Evolutionary conservation across 257 asterid species (phyloP).

Genomic region (Nyctanthes arbortristis): DNA sequence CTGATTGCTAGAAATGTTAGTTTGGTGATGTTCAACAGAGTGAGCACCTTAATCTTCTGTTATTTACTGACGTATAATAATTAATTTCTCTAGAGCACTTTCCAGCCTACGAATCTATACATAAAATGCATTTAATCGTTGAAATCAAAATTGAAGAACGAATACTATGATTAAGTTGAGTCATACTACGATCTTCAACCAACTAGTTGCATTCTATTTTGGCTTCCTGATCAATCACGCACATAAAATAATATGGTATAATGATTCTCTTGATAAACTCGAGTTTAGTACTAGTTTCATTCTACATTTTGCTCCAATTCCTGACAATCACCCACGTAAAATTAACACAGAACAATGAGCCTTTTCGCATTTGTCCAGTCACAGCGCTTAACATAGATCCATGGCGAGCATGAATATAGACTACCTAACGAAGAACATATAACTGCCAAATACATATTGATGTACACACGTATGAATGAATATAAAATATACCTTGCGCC

Average conservation of each 20-base stretch:
- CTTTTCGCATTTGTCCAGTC: neutral
- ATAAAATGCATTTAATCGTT: too few relatives aligned
- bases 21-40: neutral
- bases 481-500: conserved; percentile 64
- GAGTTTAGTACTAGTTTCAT: neutral
- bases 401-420: conserved; percentile 16
- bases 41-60: neutral
- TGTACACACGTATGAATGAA: neutral
- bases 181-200: neutral
- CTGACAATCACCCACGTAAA: neutral
- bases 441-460: conserved; percentile 1
- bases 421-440: conserved; percentile 8
- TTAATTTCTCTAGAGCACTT: too few relatives aligned
- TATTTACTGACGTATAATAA: neutral
- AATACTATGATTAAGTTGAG: neutral
- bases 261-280: too few relatives aligned
- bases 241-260: too few relatives aligned
- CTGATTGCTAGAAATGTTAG: too few relatives aligned
- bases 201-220: neutral
- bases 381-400: conserved; percentile 17
- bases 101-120: too few relatives aligned
- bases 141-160: too few relatives aligned
- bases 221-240: too few relatives aligned
- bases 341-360: neutral
- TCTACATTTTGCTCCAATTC: neutral